These are phyloP conservation scores for Coemansia sp. DNA, from an alignment of 192 early-diverging fungal genomes.

Conservation along the genomic window DNA sequence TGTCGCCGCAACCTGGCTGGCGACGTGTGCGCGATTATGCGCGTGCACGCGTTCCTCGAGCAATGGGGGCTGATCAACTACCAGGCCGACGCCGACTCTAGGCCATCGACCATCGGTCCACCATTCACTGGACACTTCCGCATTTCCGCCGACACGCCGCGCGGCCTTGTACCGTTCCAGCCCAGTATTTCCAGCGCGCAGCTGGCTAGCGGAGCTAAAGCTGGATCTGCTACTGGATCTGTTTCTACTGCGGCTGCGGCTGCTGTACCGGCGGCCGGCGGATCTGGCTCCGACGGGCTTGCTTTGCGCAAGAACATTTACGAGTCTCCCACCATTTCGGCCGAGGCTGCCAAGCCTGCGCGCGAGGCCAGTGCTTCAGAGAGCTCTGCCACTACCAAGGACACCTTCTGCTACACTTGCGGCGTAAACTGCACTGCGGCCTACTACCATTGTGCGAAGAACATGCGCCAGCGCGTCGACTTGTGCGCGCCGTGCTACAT, in stretches of 20 bases:
- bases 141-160: conserved; percentile 93
- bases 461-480: conserved; percentile 62
- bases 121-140: conserved; percentile 97
- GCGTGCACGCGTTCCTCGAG: conserved; percentile 98
- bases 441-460: conserved; percentile 84
- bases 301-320: conserved; percentile 66
- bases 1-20: conserved; percentile 96
- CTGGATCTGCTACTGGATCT: not conserved
- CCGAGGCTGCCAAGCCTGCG: conserved; percentile 53
- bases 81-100: conserved; percentile 92
- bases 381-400: conserved; percentile 28
- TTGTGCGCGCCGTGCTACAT: conserved; percentile 88
- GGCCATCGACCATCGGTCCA: conserved; percentile 91
- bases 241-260: not conserved
- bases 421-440: conserved; percentile 76
- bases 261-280: conserved; percentile 16
- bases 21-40: conserved; percentile 98
- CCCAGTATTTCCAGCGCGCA: conserved; percentile 54
- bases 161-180: conserved; percentile 88
- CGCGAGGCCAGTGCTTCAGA: conserved; percentile 34
- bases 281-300: conserved; percentile 39
- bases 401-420: conserved; percentile 81
- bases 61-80: conserved; percentile 99
- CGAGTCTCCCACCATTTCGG: conserved; percentile 38
- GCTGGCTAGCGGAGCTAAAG: conserved; percentile 14